Percentiles rank a stretch among this genome's conserved stretches.
Conservation (phyloP, 2,329 filamentous ascomycete genomes). For the Achaetomium macrosporum region DNA sequence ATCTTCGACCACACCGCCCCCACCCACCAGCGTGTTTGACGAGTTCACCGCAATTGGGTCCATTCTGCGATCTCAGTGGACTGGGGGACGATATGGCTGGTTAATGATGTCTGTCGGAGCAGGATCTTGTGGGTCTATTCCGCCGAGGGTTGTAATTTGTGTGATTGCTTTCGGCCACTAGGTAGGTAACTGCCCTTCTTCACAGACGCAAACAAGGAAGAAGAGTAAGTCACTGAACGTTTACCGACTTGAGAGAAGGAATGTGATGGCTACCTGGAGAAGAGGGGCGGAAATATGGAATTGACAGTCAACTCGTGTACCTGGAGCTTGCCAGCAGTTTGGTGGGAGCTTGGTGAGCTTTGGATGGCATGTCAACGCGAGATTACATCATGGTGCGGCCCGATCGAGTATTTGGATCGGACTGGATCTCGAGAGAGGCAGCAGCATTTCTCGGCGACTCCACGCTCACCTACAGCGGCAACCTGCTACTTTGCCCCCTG, state of each 20-base stretch:
- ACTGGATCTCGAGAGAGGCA: background rate
- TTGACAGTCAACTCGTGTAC: slow-evolving; percentile 20
- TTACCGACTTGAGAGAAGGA: background rate
- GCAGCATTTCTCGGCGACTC: background rate
- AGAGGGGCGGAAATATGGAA: slow-evolving; percentile 6
- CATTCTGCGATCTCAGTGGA: slow-evolving; percentile 12
- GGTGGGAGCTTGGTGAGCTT: slow-evolving; percentile 7
- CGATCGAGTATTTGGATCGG: slow-evolving; percentile 4
- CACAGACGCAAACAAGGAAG: background rate
- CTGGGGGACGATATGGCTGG: no score
- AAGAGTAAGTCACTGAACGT: background rate
- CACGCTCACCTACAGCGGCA: slow-evolving; percentile 4
- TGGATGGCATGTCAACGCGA: slow-evolving; percentile 11
- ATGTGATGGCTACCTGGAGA: background rate
- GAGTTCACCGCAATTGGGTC: slow-evolving; percentile 33
- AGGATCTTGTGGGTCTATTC: background rate
- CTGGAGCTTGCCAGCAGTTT: background rate
- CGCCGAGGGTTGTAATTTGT: no score
- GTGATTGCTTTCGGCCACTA: no score
- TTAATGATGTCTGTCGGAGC: background rate
- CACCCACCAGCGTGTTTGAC: slow-evolving; percentile 39
- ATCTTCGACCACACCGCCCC: slow-evolving; percentile 35
- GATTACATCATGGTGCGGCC: slow-evolving; percentile 24
- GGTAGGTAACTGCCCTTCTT: no score
- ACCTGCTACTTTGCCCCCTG: slow-evolving; percentile 12